phyloP scores from a whole-genome alignment of 441 rosid species.

The Flueggea neowawraea region DNA sequence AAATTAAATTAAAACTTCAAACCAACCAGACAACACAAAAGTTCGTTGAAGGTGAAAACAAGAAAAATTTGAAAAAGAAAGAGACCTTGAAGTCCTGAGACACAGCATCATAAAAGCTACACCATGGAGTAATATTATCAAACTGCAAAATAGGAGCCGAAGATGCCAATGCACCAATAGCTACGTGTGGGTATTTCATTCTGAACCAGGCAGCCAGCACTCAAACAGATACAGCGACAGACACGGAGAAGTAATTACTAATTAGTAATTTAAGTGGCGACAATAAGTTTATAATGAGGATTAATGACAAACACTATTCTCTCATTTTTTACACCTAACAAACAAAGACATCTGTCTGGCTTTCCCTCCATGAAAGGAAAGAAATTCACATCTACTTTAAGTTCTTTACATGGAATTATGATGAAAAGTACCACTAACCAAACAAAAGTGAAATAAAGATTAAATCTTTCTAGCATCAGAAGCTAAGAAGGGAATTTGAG shows the following conservation, averaged over 20 bases:
- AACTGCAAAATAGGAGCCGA: slow-evolving; percentile 76
- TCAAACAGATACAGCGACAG: slow-evolving; percentile 19
- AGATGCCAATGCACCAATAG: slow-evolving; percentile 74
- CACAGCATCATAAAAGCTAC: slow-evolving; percentile 74
- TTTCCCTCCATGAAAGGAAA: too few species aligned
- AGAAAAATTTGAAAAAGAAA: slow-evolving; percentile 2
- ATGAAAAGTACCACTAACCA: background rate
- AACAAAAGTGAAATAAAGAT: background rate
- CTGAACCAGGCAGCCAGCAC: slow-evolving; percentile 91
- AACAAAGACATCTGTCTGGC: too few species aligned
- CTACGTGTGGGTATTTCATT: slow-evolving; percentile 69
- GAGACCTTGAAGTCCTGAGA: slow-evolving; percentile 66
- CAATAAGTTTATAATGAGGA: background rate
- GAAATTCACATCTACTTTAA: background rate
- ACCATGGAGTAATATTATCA: slow-evolving; percentile 57
- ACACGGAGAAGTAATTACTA: background rate
- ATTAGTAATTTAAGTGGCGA: background rate
- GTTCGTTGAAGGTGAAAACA: background rate
- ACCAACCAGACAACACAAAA: too few species aligned
- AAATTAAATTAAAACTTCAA: background rate
- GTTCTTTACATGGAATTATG: slow-evolving; percentile 1
- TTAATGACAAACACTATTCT: too few species aligned
- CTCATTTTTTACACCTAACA: too few species aligned
- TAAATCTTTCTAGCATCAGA: too few species aligned
- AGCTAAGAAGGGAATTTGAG: background rate